phyloP scores from a whole-genome alignment of 495 filamentous ascomycete species.

The Podospora sp. region DNA sequence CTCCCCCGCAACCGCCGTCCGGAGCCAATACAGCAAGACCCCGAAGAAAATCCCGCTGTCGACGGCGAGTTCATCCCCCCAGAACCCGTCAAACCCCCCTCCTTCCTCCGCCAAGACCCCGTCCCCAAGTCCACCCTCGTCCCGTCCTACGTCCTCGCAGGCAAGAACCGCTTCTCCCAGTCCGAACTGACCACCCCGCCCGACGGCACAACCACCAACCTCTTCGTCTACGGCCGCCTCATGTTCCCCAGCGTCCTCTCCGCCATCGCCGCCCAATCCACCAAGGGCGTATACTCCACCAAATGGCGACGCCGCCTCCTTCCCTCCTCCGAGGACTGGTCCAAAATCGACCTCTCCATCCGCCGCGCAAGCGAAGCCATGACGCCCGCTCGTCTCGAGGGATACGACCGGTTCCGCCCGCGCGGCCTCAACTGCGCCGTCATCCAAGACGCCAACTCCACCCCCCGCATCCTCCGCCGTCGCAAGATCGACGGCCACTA shows the following conservation, averaged over 20 bases:
- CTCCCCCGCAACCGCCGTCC: neutral
- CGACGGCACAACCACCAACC: slow-evolving; percentile 1
- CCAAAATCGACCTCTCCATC: neutral
- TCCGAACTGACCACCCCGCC: neutral
- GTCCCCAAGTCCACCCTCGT: neutral
- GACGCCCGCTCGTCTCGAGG: neutral
- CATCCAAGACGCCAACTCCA: neutral
- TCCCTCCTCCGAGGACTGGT: neutral
- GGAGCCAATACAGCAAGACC: neutral
- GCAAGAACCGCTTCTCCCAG: slow-evolving; percentile 3
- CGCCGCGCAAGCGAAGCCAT: neutral
- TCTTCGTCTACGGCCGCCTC: slow-evolving; percentile 11
- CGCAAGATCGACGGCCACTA: neutral
- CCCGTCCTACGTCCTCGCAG: slow-evolving; percentile 5
- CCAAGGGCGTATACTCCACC: neutral
- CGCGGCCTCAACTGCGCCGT: slow-evolving; percentile 1
- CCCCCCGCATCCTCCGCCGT: neutral
- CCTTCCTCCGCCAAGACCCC: neutral
- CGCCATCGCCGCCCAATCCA: slow-evolving; percentile 1
- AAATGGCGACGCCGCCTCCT: neutral
- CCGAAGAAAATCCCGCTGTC: neutral
- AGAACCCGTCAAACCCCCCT: neutral
- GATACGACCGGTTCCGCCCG: neutral
- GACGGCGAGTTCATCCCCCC: neutral
- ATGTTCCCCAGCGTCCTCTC: slow-evolving; percentile 10